Conservation (phyloP, 2,329 filamentous ascomycete genomes). For the Dothideomycetes sp. region DNA sequence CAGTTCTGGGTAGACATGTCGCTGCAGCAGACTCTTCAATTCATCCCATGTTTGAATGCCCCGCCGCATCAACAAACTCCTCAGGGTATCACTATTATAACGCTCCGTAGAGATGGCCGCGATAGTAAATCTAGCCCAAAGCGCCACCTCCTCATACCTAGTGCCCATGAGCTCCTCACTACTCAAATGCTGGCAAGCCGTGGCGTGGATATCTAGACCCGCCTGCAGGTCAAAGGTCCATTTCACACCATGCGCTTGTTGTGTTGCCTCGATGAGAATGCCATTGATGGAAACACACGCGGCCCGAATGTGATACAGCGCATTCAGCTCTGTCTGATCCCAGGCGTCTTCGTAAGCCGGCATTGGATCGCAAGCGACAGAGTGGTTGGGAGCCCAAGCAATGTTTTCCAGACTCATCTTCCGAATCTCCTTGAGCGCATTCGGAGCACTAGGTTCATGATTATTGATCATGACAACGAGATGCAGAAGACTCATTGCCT, state of each 20-base stretch:
- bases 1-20: not conserved
- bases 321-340: conserved; percentile 11
- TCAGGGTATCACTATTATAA: conserved; percentile 13
- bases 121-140: conserved; percentile 14
- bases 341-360: conserved; percentile 10
- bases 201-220: conserved; percentile 11
- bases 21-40: not conserved
- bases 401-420: conserved; percentile 12
- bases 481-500: conserved; percentile 11
- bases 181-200: conserved; percentile 12
- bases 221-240: conserved; percentile 9
- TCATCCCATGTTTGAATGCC: not conserved
- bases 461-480: conserved; percentile 4
- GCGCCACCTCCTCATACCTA: conserved; percentile 12
- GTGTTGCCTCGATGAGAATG: conserved; percentile 4
- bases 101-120: conserved; percentile 11
- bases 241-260: conserved; percentile 4
- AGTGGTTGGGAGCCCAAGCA: conserved; percentile 12
- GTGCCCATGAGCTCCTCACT: conserved; percentile 13
- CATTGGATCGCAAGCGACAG: conserved; percentile 5
- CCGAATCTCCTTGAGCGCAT: conserved; percentile 5
- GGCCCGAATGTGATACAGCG: conserved; percentile 13
- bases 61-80: not conserved
- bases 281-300: conserved; percentile 12
- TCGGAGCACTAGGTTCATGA: conserved; percentile 4